These are phyloP conservation scores for Thymus mandschuricus DNA, from an alignment of 257 asterid genomes.

Conservation along the genomic window DNA sequence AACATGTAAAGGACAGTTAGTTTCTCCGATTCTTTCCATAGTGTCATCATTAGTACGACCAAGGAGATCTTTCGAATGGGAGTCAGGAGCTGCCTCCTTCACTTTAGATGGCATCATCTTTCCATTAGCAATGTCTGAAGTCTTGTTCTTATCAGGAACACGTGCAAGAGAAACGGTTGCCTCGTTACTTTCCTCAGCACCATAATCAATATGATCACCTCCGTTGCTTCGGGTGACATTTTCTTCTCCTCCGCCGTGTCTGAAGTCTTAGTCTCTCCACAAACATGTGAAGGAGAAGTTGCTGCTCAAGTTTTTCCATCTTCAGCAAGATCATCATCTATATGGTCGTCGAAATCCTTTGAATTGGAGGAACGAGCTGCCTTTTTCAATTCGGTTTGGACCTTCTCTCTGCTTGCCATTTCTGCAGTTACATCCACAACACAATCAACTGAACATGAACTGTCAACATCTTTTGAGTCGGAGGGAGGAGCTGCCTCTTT, in stretches of 20 bases:
- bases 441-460: no score
- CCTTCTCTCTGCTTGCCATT: no score
- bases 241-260: background rate
- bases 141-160: background rate
- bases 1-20: no score
- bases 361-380: background rate
- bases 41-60: background rate
- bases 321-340: background rate
- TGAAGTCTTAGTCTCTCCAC: background rate
- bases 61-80: background rate
- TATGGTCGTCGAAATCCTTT: background rate
- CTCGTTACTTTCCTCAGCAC: background rate
- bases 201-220: background rate
- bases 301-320: background rate
- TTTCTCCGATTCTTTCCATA: background rate
- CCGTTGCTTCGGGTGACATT: background rate
- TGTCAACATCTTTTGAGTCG: no score
- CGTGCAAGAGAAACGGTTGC: background rate
- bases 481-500: no score
- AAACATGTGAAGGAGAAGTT: background rate
- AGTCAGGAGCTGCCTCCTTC: constrained; percentile 22
- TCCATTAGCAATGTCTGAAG: background rate
- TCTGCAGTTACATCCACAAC: no score
- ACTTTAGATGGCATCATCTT: background rate
- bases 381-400: background rate